Base-by-base conservation (phyloP, 257 asterid species). In the Dorcoceras hygrometricum region DNA sequence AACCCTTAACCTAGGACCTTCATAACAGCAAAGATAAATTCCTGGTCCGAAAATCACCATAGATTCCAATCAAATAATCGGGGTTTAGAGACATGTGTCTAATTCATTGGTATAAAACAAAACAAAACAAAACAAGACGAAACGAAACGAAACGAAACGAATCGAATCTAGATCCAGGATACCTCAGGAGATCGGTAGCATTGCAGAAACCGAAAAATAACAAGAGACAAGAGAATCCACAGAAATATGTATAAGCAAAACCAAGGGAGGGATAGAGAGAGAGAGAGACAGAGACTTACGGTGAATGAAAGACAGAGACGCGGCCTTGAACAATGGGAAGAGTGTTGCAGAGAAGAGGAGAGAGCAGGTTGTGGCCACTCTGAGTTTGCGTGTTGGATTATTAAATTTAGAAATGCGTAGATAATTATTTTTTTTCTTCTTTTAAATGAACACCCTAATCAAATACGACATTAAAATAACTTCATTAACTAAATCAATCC, bases 251-350 rank as follows among this genome's bases (percentile, higher is more conserved):
- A 56, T 23, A 51, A 14, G 19, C 20, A 59, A 25, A 59, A 12
- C 27, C 2, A 4, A 9, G 60, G 36, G 75, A 32, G 43, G 43
- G 39, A 32, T 32, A 54, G 25, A 51, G 39, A 60, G 0, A 61
- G 26, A 62, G 28, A 57, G 27, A 12, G 18, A 46, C 6, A n/a
- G 39, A 24, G 0, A 63, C 82, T 75, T 75, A 81, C 83, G 51
- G 75, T 31, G 76, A 68, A 43, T 23, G 64, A 63, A 60, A 76
- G 65, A 32, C 50, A 53, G 71, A 62, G 65, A 77, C 74, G 79
- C 81, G 85, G 67, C 74, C 73, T 78, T 66, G 83, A 76, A 78
- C 61, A 73, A 67, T 57, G 87, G 70, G 78, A 75, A 70, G 82
- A 74, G 87, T 71, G 82, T 59, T 76, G 77, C 79, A 75, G 86